These are phyloP conservation scores for Didymella arachidicola DNA, from an alignment of 2,329 filamentous ascomycete genomes.

Conservation along the genomic window DNA sequence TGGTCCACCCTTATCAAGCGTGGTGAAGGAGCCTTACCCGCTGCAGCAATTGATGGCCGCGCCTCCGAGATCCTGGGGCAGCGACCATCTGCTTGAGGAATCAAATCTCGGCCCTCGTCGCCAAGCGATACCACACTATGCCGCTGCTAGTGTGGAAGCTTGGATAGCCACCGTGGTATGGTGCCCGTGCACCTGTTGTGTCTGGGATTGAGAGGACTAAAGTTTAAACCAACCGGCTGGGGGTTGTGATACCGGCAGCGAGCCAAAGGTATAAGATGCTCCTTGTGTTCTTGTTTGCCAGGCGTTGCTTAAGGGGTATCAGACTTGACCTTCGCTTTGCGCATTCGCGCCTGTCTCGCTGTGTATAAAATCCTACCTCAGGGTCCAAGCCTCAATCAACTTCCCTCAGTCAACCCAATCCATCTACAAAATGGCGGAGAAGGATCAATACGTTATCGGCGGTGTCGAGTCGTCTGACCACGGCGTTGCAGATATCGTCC, in stretches of 20 bases:
- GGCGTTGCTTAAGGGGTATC: slow-evolving; percentile 23
- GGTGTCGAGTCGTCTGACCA: slow-evolving; percentile 24
- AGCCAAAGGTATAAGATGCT: slow-evolving; percentile 37
- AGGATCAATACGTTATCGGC: slow-evolving; percentile 36
- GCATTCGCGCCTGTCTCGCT: slow-evolving; percentile 26
- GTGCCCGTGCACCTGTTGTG: slow-evolving; percentile 28
- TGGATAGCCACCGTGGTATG: slow-evolving; percentile 19
- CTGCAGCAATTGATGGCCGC: slow-evolving; percentile 29
- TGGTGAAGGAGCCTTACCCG: slow-evolving; percentile 17
- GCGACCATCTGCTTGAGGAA: slow-evolving; percentile 25
- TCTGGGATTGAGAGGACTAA: slow-evolving; percentile 19
- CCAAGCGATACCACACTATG: slow-evolving; percentile 17
- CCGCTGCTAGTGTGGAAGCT: slow-evolving; percentile 29
- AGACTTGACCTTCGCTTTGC: slow-evolving; percentile 28
- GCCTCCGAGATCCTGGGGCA: slow-evolving; percentile 22
- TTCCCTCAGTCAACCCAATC: slow-evolving; percentile 1
- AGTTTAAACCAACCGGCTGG: slow-evolving; percentile 15
- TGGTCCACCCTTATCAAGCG: slow-evolving; percentile 36
- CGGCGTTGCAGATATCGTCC: slow-evolving; percentile 37
- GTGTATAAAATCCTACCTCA: slow-evolving; percentile 8
- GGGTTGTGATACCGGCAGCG: slow-evolving; percentile 27
- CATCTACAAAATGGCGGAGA: slow-evolving; percentile 39
- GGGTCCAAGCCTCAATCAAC: slow-evolving; percentile 15
- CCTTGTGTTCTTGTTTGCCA: slow-evolving; percentile 29
- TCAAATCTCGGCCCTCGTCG: slow-evolving; percentile 32